These are phyloP conservation scores for Grifola frondosa DNA, from an alignment of 1,284 basidiomycete species.

Conservation along the genomic window DNA sequence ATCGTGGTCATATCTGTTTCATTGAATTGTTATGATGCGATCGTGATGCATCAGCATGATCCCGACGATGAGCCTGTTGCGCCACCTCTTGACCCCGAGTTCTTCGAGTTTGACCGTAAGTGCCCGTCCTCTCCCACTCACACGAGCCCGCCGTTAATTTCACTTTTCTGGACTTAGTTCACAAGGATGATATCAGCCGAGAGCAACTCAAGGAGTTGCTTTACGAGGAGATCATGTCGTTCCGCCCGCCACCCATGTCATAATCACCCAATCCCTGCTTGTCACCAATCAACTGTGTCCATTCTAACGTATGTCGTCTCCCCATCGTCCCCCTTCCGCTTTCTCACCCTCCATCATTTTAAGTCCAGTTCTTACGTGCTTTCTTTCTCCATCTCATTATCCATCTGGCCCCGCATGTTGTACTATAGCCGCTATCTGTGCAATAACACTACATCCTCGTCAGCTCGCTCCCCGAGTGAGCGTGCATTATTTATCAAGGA, in stretches of 20 bases:
- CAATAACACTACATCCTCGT: no score
- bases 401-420: no score
- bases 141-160: no score
- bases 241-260: slow-evolving; percentile 64
- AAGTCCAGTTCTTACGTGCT: no score
- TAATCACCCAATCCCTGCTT: slow-evolving; percentile 21
- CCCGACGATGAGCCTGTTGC: slow-evolving; percentile 93
- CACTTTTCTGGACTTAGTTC: slow-evolving; percentile 46
- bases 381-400: no score
- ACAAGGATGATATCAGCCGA: slow-evolving; percentile 91
- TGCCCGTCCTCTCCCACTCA: slow-evolving; percentile 9
- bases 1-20: slow-evolving; percentile 7
- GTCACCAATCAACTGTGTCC: neutral
- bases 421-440: no score
- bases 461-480: no score
- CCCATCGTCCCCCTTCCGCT: slow-evolving; percentile 15
- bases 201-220: slow-evolving; percentile 72
- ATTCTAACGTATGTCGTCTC: neutral
- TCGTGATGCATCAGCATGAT: slow-evolving; percentile 58
- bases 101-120: slow-evolving; percentile 88
- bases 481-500: no score
- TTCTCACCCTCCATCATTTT: slow-evolving; percentile 4
- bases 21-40: neutral
- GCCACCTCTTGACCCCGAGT: slow-evolving; percentile 84
- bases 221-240: slow-evolving; percentile 78